Conservation (phyloP, 73 alveolate species). For the Breviolum minutum region DNA sequence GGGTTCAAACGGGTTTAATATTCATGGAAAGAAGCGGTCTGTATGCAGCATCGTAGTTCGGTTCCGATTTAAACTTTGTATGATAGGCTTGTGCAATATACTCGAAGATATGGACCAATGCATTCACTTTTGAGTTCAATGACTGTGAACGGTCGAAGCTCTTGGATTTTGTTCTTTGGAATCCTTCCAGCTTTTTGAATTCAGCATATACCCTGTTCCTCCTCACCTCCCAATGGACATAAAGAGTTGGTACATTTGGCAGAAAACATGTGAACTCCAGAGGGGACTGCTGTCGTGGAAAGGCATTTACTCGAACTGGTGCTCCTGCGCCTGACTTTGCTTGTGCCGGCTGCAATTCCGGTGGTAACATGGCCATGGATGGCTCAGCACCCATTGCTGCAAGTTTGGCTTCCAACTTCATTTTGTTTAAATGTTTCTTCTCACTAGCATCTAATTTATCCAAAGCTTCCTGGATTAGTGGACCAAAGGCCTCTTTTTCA, state of each 20-base stretch:
- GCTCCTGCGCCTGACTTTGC: neutral
- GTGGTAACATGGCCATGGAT: neutral
- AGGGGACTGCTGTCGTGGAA: neutral
- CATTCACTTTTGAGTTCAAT: neutral
- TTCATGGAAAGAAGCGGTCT: neutral
- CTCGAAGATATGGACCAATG: neutral
- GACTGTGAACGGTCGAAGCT: neutral
- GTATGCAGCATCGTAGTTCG: neutral
- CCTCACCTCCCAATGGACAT: neutral
- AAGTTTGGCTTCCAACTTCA: neutral
- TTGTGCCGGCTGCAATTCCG: neutral
- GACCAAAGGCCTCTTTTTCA: neutral
- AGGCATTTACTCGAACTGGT: no score
- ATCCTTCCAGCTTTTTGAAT: neutral
- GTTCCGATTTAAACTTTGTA: neutral
- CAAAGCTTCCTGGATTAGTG: neutral
- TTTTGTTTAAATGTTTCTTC: neutral
- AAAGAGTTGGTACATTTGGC: neutral
- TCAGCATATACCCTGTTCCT: neutral
- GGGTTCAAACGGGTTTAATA: no score
- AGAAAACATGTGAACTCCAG: neutral
- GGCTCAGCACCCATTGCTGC: neutral
- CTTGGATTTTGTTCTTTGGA: neutral
- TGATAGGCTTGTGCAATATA: neutral
- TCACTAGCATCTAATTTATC: neutral